Base-by-base conservation (phyloP, 257 asterid species). In the Jacaranda copaia region DNA sequence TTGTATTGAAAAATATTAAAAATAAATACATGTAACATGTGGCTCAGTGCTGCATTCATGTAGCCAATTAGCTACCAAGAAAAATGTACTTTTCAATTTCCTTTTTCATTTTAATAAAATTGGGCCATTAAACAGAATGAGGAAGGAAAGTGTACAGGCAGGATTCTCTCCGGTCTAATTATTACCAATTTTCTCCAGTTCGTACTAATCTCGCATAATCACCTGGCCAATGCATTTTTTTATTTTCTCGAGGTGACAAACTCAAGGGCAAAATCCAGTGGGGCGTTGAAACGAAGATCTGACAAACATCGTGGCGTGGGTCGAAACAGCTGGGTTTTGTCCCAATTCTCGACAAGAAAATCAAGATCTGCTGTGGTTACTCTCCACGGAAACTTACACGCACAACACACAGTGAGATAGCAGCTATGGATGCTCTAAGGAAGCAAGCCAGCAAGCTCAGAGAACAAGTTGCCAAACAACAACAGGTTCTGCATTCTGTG, bases 381-480 rank as follows among this genome's bases (percentile, higher is more conserved):
- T 57, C 67, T 63, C 53, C 52, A 11, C 11, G 19, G 52, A 53
- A n/a, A 49, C 40, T 12, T 59, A 14, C 72, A 20, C 60, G 25
- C 76, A 43, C 69, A 63, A 6, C 75, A 25, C 64, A 49, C 68
- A 43, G 84, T 51, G 85, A 60, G 60, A 7, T 25, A 70, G 79
- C 80, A 39, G 78, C 84, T 4, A 95, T 95, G 99, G 99, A 95
- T 80, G 93, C 96, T 56, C 76, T 93, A 64, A 87, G 99, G 88
- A 95, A 93, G 88, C 98, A 95, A 88, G 98, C 99, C 19, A 84
- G 77, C 88, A 93, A 89, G 77, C 61, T 95, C 79, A 88, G 94
- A 83, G 99, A 95, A 39, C 99, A 93, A 89, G 99, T 95, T 73
- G 96, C 98, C 70, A 95, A 95, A 83, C 99, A 95, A 68, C 98